phyloP scores from a whole-genome alignment of 2,329 filamentous ascomycete genomes.

The Clarireedia homoeocarpa region DNA sequence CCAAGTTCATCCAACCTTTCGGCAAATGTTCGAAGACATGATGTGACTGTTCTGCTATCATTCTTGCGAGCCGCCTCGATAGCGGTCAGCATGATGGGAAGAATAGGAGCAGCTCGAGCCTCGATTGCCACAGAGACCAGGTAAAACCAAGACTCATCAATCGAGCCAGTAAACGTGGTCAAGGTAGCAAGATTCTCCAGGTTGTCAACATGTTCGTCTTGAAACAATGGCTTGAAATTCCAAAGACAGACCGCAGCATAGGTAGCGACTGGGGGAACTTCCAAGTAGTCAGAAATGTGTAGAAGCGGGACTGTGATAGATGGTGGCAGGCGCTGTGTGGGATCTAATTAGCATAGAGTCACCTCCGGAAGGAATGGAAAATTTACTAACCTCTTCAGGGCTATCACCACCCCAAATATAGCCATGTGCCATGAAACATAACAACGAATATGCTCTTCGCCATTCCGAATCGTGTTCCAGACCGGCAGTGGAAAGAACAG shows the following conservation, averaged over 20 bases:
- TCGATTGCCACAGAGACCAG: slow-evolving; percentile 93
- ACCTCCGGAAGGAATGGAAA: not conserved
- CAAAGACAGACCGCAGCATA: slow-evolving; percentile 88
- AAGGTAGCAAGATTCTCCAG: slow-evolving; percentile 84
- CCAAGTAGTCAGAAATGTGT: slow-evolving; percentile 65
- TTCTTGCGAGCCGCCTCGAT: slow-evolving; percentile 69
- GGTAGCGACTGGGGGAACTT: slow-evolving; percentile 86
- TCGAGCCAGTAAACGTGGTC: slow-evolving; percentile 83
- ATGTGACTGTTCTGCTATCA: slow-evolving; percentile 64
- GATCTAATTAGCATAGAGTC: slow-evolving; percentile 7
- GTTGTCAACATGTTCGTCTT: slow-evolving; percentile 70
- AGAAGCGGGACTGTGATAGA: slow-evolving; percentile 78
- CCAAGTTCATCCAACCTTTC: slow-evolving; percentile 83
- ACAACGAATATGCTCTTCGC: slow-evolving; percentile 83
- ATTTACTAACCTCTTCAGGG: slow-evolving; percentile 56
- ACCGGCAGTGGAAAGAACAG: slow-evolving; percentile 73
- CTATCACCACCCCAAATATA: slow-evolving; percentile 94
- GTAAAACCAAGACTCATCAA: slow-evolving; percentile 99
- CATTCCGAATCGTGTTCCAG: slow-evolving; percentile 83
- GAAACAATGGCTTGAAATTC: slow-evolving; percentile 93
- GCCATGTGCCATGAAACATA: slow-evolving; percentile 86
- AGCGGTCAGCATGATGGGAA: slow-evolving; percentile 82
- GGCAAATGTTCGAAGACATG: slow-evolving; percentile 73
- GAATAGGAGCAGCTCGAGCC: slow-evolving; percentile 77
- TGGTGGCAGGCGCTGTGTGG: slow-evolving; percentile 54